These are phyloP conservation scores for Cladophialophora exuberans DNA, from an alignment of 2,329 filamentous ascomycete species.

Conservation along the genomic window DNA sequence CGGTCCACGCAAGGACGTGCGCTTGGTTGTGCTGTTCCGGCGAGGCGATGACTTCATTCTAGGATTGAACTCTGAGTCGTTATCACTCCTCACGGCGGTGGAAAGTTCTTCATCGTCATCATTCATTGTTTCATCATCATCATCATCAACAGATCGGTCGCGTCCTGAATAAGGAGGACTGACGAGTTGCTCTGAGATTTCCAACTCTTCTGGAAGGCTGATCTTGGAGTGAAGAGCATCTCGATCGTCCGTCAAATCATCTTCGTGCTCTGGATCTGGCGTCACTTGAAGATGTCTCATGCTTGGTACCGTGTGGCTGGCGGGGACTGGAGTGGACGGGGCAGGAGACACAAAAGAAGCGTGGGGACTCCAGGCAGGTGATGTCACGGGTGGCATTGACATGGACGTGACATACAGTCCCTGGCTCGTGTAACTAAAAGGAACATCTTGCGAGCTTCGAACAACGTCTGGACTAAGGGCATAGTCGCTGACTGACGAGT, in stretches of 20 bases:
- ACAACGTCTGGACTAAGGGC: slow-evolving; percentile 23
- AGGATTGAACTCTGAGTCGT: slow-evolving; percentile 27
- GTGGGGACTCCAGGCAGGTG: slow-evolving; percentile 11
- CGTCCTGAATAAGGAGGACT: slow-evolving; percentile 23
- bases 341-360: slow-evolving; percentile 1
- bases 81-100: slow-evolving; percentile 11
- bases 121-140: slow-evolving; percentile 14
- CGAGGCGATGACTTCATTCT: not conserved
- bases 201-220: slow-evolving; percentile 28
- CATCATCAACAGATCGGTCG: slow-evolving; percentile 16
- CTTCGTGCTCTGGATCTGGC: slow-evolving; percentile 22
- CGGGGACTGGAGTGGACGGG: not conserved
- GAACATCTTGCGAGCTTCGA: slow-evolving; percentile 6
- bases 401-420: not conserved
- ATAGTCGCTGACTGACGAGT: slow-evolving; percentile 26
- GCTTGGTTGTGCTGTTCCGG: not conserved
- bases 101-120: slow-evolving; percentile 20
- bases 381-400: not conserved
- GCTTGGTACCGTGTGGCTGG: slow-evolving; percentile 18
- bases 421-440: not conserved
- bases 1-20: slow-evolving; percentile 12
- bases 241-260: slow-evolving; percentile 16
- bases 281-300: slow-evolving; percentile 30
- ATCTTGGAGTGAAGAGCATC: slow-evolving; percentile 18
- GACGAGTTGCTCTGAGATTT: slow-evolving; percentile 21